These are phyloP conservation scores for Lagenidium giganteum DNA, from an alignment of 352 stramenopile species.

Conservation along the genomic window DNA sequence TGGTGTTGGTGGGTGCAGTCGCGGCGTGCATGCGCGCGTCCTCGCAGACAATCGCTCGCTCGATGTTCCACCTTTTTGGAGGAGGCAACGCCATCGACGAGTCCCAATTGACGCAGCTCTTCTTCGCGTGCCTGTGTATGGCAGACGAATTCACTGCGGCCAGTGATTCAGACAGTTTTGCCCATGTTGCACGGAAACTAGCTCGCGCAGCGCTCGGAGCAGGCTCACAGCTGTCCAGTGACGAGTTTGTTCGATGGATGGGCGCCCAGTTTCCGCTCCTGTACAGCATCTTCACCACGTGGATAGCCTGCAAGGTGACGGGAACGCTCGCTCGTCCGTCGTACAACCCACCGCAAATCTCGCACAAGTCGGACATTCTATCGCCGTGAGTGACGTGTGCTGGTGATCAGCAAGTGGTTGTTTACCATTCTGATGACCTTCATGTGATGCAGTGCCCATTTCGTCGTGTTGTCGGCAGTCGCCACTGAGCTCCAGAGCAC, in stretches of 20 bases:
- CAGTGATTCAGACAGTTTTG: slow-evolving; percentile 23
- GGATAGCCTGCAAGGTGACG: slow-evolving; percentile 57
- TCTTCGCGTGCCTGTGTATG: slow-evolving; percentile 54
- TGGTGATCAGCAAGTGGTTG: too few species aligned
- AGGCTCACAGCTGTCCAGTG: slow-evolving; percentile 28
- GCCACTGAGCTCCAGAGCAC: slow-evolving; percentile 49
- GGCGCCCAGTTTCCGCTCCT: slow-evolving; percentile 60
- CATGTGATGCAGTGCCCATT: slow-evolving; percentile 42
- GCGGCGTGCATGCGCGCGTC: slow-evolving; percentile 58
- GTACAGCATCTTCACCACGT: slow-evolving; percentile 74
- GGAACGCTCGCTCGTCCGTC: slow-evolving; percentile 35
- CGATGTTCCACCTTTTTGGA: slow-evolving; percentile 56
- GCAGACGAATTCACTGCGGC: slow-evolving; percentile 19
- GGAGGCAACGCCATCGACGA: slow-evolving; percentile 28
- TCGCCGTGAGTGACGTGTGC: slow-evolving; percentile 33
- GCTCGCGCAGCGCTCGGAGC: slow-evolving; percentile 29
- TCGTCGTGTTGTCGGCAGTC: slow-evolving; percentile 50
- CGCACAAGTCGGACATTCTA: slow-evolving; percentile 63
- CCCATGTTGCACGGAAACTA: slow-evolving; percentile 34
- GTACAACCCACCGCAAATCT: slow-evolving; percentile 43
- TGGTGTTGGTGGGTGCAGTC: slow-evolving; percentile 25
- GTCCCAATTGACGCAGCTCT: slow-evolving; percentile 31
- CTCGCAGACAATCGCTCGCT: slow-evolving; percentile 46
- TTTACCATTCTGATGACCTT: background rate
- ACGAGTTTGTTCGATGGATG: slow-evolving; percentile 64